These are phyloP conservation scores for Fallopia convolvulus DNA, from an alignment of 148 eudicot species.

Conservation along the genomic window DNA sequence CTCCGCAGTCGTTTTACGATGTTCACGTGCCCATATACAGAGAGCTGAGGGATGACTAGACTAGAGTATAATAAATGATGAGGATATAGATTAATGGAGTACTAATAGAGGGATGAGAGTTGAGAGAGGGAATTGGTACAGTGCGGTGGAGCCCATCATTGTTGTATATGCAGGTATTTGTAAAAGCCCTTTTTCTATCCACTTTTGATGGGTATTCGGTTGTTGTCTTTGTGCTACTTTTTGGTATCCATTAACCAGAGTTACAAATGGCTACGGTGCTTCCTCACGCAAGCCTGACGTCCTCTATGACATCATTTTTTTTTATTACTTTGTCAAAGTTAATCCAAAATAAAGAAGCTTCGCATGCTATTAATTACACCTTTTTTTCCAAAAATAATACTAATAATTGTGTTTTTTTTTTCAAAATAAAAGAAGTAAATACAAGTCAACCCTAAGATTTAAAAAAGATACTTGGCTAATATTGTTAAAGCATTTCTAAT, in stretches of 20 bases:
- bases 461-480: no score
- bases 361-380: no score
- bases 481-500: no score
- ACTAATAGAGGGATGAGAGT: not conserved
- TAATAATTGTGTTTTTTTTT: no score
- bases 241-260: not conserved
- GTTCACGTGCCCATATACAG: constrained; percentile 5
- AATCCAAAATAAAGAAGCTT: no score
- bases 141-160: not conserved
- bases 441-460: no score
- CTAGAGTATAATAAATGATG: not conserved
- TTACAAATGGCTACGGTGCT: not conserved
- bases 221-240: constrained; percentile 5
- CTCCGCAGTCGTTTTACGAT: constrained; percentile 5
- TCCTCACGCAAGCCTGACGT: constrained; percentile 8
- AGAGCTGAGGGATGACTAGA: not conserved
- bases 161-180: not conserved
- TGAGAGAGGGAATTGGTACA: not conserved
- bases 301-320: not conserved
- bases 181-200: not conserved
- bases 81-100: not conserved
- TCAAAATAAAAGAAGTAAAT: no score
- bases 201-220: not conserved
- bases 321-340: no score
- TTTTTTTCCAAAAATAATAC: no score